Percentiles rank a stretch among this genome's conserved stretches.
These are phyloP conservation scores for Arachnomyces sp. DNA, from an alignment of 2,329 filamentous ascomycete genomes.

Conservation along the genomic window DNA sequence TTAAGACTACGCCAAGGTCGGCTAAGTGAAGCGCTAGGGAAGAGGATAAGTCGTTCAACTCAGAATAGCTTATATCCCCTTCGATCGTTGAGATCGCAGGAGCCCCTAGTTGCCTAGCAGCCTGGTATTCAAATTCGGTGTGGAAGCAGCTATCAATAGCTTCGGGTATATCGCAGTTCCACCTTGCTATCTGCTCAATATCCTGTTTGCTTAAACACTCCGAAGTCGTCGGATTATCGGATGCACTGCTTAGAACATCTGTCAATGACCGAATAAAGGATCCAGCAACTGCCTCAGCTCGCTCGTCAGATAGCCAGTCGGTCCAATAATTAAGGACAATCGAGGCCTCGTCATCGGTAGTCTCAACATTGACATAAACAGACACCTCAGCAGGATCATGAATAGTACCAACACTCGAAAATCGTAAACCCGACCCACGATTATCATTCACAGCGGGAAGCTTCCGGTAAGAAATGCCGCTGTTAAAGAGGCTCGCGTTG, in stretches of 20 bases:
- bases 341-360: conserved; percentile 30
- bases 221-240: conserved; percentile 25
- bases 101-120: conserved; percentile 10
- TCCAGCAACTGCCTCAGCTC: conserved; percentile 31
- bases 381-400: conserved; percentile 43
- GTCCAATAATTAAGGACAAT: conserved; percentile 38
- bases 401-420: conserved; percentile 31
- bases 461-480: neutral
- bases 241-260: conserved; percentile 29
- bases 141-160: conserved; percentile 22
- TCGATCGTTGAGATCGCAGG: conserved; percentile 18
- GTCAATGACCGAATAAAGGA: conserved; percentile 30
- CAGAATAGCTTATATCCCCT: conserved; percentile 13
- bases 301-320: conserved; percentile 29
- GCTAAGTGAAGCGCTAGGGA: conserved; percentile 8
- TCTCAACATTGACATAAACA: conserved; percentile 42
- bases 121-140: conserved; percentile 20
- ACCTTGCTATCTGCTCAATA: conserved; percentile 19
- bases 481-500: neutral
- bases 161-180: conserved; percentile 22
- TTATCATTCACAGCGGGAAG: conserved; percentile 17
- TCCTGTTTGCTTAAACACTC: conserved; percentile 33
- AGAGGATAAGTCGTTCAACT: conserved; percentile 14
- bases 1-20: conserved; percentile 1
- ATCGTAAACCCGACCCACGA: conserved; percentile 23